Evolutionary conservation across 2,329 filamentous ascomycete genomes (phyloP).

Genomic region (Diaporthe nobilis): DNA sequence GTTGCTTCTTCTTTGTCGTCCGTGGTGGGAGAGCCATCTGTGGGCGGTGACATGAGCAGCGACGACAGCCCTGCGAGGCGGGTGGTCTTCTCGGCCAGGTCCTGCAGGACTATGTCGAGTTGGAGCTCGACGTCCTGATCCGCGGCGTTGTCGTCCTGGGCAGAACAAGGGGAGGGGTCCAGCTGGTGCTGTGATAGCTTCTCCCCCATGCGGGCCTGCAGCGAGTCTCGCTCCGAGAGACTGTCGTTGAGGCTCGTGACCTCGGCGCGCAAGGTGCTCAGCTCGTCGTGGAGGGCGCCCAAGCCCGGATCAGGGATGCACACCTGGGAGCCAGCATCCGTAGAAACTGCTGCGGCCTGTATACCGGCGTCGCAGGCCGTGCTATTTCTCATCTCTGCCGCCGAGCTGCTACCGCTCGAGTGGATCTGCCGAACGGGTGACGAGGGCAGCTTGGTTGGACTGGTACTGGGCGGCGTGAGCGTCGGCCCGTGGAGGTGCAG

Average conservation of each 20-base stretch:
- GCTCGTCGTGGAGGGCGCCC: neutral
- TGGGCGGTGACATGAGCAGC: neutral
- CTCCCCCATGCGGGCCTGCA: conserved; percentile 18
- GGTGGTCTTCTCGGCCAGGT: conserved; percentile 36
- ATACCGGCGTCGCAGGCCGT: conserved; percentile 14
- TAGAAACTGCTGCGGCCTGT: neutral
- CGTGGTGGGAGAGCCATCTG: neutral
- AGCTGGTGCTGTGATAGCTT: conserved; percentile 6
- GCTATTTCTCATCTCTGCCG: neutral
- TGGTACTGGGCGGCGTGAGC: conserved; percentile 40
- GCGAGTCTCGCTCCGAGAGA: conserved; percentile 1
- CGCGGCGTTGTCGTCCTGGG: neutral
- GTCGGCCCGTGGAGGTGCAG: neutral
- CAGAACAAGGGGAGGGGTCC: neutral
- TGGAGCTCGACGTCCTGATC: conserved; percentile 37
- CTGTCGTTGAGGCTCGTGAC: conserved; percentile 19
- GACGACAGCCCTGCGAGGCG: conserved; percentile 27
- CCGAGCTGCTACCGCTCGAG: neutral
- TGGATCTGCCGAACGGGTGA: neutral
- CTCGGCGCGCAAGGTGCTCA: conserved; percentile 33
- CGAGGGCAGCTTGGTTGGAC: conserved; percentile 32
- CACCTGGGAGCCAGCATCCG: conserved; percentile 15
- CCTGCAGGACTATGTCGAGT: conserved; percentile 40
- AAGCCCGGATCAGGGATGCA: conserved; percentile 1
- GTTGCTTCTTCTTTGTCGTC: neutral